phyloP scores from a whole-genome alignment of 169 alveolate species.

The Cryptosporidium parvum region DNA sequence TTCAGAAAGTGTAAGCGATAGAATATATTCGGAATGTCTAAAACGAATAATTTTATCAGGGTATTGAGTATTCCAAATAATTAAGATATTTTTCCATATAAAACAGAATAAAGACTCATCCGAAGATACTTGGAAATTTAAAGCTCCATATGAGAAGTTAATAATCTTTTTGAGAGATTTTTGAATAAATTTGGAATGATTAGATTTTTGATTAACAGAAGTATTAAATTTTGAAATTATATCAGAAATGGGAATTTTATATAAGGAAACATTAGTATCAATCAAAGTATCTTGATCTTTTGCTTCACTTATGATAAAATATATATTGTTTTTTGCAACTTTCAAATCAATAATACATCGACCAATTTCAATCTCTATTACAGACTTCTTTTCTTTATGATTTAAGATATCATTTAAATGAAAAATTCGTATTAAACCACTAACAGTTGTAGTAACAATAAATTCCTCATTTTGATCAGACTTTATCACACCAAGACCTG shows the following conservation, averaged over 20 bases:
- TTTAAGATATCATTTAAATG: neutral
- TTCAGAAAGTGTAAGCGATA: conserved; percentile 29
- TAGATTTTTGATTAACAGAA: neutral
- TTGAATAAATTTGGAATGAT: neutral
- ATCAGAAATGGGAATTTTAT: conserved; percentile 1
- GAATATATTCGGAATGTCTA: conserved; percentile 69
- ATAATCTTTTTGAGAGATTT: neutral
- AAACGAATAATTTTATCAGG: conserved; percentile 59
- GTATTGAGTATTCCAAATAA: conserved; percentile 45
- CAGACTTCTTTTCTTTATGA: neutral
- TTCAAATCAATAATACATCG: conserved; percentile 20
- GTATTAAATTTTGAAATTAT: neutral
- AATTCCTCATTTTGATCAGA: conserved; percentile 4
- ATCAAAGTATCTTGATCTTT: neutral
- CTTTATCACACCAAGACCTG: conserved; percentile 4
- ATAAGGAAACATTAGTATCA: neutral
- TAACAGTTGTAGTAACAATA: conserved; percentile 3
- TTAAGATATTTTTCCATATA: conserved; percentile 49
- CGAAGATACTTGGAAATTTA: conserved; percentile 19
- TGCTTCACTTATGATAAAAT: neutral
- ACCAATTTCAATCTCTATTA: neutral
- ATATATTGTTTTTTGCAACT: conserved; percentile 6
- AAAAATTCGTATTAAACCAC: conserved; percentile 7
- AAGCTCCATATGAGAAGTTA: conserved; percentile 57
- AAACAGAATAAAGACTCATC: conserved; percentile 58